phyloP scores from a whole-genome alignment of 768 basidiomycete genomes.

The Symmetrospora coprosmae region DNA sequence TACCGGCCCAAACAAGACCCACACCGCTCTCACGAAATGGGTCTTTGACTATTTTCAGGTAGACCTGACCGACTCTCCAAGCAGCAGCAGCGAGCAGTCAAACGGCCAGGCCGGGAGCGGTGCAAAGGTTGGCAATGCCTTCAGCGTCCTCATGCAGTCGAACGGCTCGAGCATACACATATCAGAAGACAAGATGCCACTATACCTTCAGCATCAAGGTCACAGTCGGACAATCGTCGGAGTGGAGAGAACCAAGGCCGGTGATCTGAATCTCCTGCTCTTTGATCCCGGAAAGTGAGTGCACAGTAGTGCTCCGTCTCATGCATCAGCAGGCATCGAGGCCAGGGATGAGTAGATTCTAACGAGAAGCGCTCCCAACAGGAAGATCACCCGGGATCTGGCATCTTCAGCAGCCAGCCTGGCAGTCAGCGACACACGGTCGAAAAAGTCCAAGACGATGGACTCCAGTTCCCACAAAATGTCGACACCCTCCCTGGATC shows the following conservation, averaged over 20 bases:
- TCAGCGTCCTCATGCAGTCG: background rate
- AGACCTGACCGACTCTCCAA: too few relatives aligned
- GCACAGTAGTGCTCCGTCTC: background rate
- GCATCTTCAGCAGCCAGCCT: background rate
- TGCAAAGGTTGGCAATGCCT: constrained; percentile 1
- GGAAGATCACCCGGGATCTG: background rate
- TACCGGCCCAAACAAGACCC: background rate
- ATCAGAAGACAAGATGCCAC: constrained; percentile 20
- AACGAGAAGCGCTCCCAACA: too few relatives aligned
- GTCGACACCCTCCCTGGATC: too few relatives aligned
- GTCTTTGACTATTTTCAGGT: constrained; percentile 26
- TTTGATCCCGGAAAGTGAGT: constrained; percentile 30
- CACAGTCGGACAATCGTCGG: constrained; percentile 31
- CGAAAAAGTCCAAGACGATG: background rate
- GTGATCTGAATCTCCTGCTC: constrained; percentile 24
- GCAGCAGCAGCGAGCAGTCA: too few relatives aligned
- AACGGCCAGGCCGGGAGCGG: too few relatives aligned
- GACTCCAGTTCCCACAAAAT: too few relatives aligned
- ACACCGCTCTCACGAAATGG: constrained; percentile 21
- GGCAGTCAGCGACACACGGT: too few relatives aligned
- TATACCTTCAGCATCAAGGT: constrained; percentile 32
- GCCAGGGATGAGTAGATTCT: background rate
- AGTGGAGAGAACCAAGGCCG: constrained; percentile 19
- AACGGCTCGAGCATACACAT: background rate
- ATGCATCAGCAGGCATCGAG: background rate